Evolutionary conservation across 768 basidiomycete genomes (phyloP), one percentile per base, ranked within the genome.

Genomic region (Boletus patriciae): DNA sequence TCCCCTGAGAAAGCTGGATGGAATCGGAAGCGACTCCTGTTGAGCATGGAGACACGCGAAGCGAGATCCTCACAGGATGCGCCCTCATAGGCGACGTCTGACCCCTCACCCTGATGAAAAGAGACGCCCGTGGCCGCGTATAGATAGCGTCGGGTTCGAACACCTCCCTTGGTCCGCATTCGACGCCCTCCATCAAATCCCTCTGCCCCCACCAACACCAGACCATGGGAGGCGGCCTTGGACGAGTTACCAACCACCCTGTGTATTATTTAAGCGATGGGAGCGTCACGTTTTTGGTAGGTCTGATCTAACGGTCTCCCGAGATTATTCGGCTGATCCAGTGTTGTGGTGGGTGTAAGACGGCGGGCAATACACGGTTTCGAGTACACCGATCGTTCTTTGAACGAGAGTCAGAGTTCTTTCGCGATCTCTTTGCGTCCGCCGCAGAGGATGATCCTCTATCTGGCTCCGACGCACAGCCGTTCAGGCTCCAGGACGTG

Each of bases 311-410:
- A 10, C n/a, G 21, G 42, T 19, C 3, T 6, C n/a, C 18, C 38
- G 29, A 33, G 21, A 27, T 53, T 11, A 10, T 27, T 36, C 31
- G 31, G 45, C 62, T 64, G 46, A 67, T 43, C 49, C 23, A 31
- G 3, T 7, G 36, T 25, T 8, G 40, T 43, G 25, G 45, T 53
- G 58, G 47, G 33, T 65, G 43, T 31, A 59, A 88, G 86, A 80
- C 80, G 3, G 80, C 80, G 3, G 80, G 79, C 11, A 74, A 81
- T 15, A 63, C 71, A 0, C 63, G 79, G 0, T 88, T 85, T 55
- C 67, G 76, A 3, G 76, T 89, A 0, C 85, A 88, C 55, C 73
- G 75, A 0, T 80, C 79, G 4, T 86, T 86, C 38, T 84, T 89
- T 23, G 75, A 77, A 13, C 74, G 86, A 0, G 85, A 89, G 45